These are phyloP conservation scores for Fusarium pininemorale DNA, from an alignment of 2,329 filamentous ascomycete species.

Conservation along the genomic window DNA sequence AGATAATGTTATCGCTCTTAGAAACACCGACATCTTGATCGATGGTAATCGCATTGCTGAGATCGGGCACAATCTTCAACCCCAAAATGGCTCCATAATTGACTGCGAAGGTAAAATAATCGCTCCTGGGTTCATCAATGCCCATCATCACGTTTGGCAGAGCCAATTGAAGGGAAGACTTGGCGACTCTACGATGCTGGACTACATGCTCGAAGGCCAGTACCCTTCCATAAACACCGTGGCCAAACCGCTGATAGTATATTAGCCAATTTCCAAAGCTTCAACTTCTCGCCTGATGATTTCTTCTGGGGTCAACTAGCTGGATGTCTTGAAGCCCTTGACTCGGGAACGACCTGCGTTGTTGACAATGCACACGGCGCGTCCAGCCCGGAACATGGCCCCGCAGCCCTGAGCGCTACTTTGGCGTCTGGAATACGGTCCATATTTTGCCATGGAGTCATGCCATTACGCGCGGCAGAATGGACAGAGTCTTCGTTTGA, in stretches of 20 bases:
- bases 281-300: not conserved
- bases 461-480: not conserved
- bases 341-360: conserved; percentile 1
- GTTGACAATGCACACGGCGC: conserved; percentile 7
- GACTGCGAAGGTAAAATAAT: not conserved
- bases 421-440: not conserved
- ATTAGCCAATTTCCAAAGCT: conserved; percentile 3
- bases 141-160: conserved; percentile 11
- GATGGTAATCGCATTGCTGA: not conserved
- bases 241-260: not conserved
- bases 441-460: not conserved
- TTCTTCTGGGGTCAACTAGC: conserved; percentile 12
- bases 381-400: not conserved
- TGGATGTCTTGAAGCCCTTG: not conserved
- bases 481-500: conserved; percentile 12
- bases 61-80: not conserved
- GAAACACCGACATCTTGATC: not conserved
- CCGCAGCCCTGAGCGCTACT: not conserved
- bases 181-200: conserved; percentile 3
- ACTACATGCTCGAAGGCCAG: conserved; percentile 7
- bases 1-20: not conserved
- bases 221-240: rapidly evolving
- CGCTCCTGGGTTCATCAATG: not conserved
- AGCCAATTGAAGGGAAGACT: conserved; percentile 5
- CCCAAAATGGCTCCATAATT: not conserved